phyloP scores from a whole-genome alignment of 2,329 filamentous ascomycete species.

The Cladophialophora bantiana region DNA sequence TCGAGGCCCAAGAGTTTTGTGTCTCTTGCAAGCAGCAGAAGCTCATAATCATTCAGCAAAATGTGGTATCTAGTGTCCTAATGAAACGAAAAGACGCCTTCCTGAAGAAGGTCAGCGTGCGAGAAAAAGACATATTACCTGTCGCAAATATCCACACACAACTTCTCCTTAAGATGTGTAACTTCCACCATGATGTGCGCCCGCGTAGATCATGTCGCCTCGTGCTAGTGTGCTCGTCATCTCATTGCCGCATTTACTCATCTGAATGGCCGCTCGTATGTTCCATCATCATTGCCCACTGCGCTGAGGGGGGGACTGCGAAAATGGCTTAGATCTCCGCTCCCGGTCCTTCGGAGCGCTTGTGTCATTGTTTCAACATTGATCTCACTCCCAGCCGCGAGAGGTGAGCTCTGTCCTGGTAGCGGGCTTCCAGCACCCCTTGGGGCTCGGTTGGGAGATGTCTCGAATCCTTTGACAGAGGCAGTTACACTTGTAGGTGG shows the following conservation, averaged over 20 bases:
- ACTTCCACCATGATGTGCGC: slow-evolving; percentile 33
- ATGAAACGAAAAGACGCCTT: slow-evolving; percentile 12
- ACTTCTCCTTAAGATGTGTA: slow-evolving; percentile 9
- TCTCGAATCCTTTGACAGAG: slow-evolving; percentile 75
- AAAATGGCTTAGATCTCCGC: slow-evolving; percentile 71
- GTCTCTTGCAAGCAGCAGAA: not conserved
- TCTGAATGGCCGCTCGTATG: slow-evolving; percentile 34
- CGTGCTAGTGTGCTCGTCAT: slow-evolving; percentile 7
- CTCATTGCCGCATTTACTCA: slow-evolving; percentile 25
- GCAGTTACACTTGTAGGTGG: slow-evolving; percentile 78
- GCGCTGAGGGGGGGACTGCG: slow-evolving; percentile 45
- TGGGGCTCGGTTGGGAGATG: slow-evolving; percentile 66
- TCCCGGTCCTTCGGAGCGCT: slow-evolving; percentile 82
- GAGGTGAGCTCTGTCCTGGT: slow-evolving; percentile 61
- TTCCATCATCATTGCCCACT: slow-evolving; percentile 45
- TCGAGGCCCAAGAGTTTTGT: not conserved
- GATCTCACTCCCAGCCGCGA: slow-evolving; percentile 69
- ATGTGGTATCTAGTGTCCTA: slow-evolving; percentile 27
- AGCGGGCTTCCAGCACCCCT: slow-evolving; percentile 67
- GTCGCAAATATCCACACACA: slow-evolving; percentile 1
- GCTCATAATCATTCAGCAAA: slow-evolving; percentile 22
- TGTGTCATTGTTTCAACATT: slow-evolving; percentile 95
- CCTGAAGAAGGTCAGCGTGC: slow-evolving; percentile 6
- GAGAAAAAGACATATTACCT: slow-evolving; percentile 11
- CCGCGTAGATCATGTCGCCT: slow-evolving; percentile 34